phyloP scores from a whole-genome alignment of 257 asterid species.

The Solanum tarapatanum region DNA sequence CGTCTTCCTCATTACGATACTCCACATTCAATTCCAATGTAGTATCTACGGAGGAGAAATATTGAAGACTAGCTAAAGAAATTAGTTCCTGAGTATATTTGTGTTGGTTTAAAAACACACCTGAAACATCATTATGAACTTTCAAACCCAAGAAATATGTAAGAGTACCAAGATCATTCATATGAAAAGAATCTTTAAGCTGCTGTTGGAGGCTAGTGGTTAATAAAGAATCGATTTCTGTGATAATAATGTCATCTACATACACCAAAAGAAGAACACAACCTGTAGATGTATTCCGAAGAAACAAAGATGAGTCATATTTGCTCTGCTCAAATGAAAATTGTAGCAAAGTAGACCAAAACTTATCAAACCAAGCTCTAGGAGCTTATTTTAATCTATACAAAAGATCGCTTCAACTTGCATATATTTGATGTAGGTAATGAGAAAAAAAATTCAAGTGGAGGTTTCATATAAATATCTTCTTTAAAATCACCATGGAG shows the following conservation, averaged over 20 bases:
- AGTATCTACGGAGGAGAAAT: neutral
- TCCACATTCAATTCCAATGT: neutral
- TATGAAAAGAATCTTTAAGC: neutral
- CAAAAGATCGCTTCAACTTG: neutral
- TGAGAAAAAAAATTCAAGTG: neutral
- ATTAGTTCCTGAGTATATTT: neutral
- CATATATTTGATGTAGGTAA: neutral
- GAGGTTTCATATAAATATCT: too few species aligned
- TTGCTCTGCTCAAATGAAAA: neutral
- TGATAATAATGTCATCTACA: neutral
- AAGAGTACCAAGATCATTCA: neutral
- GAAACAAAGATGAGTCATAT: neutral
- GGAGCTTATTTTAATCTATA: neutral
- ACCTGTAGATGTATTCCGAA: neutral
- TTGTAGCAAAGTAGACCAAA: neutral
- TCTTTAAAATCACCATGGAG: too few species aligned
- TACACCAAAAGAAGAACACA: neutral
- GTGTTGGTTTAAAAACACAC: neutral
- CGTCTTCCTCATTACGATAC: neutral
- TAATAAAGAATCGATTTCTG: neutral
- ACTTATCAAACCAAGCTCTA: neutral
- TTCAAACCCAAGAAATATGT: neutral
- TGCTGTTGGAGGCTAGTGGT: neutral
- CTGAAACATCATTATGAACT: neutral
- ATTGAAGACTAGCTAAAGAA: neutral